These are phyloP conservation scores for Penicillium psychrofluorescens DNA, from an alignment of 495 filamentous ascomycete species.

Conservation along the genomic window DNA sequence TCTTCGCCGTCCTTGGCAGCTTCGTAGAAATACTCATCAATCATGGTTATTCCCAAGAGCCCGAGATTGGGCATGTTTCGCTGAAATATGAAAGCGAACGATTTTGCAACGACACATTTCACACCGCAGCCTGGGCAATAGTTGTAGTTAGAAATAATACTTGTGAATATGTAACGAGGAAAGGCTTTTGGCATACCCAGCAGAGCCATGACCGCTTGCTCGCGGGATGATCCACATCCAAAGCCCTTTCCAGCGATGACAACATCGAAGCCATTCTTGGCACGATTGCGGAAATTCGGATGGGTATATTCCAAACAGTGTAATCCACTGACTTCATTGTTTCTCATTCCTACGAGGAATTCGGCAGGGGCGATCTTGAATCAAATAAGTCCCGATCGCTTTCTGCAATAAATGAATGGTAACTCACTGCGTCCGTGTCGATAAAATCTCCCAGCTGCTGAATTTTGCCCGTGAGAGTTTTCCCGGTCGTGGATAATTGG, in stretches of 20 bases:
- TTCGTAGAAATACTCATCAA: constrained; percentile 25
- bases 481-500: too few species aligned
- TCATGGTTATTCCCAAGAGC: constrained; percentile 28
- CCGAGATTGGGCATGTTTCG: constrained; percentile 34
- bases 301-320: constrained; percentile 30
- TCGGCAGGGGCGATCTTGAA: constrained; percentile 24
- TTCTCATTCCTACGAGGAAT: constrained; percentile 16
- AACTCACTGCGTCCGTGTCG: constrained; percentile 30
- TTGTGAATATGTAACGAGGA: too few species aligned
- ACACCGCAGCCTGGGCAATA: constrained; percentile 13
- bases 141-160: too few species aligned
- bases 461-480: constrained; percentile 15
- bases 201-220: constrained; percentile 33
- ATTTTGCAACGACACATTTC: constrained; percentile 31
- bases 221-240: constrained; percentile 35
- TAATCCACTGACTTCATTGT: constrained; percentile 20
- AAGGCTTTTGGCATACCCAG: constrained; percentile 10
- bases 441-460: constrained; percentile 33
- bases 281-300: constrained; percentile 30
- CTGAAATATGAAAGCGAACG: constrained; percentile 35
- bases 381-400: neutral
- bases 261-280: constrained; percentile 24
- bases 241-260: constrained; percentile 37
- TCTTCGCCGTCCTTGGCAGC: constrained; percentile 19
- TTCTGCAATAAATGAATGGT: neutral